phyloP scores from a whole-genome alignment of 140 eudicot species.

The Erigeron philadelphicus region DNA sequence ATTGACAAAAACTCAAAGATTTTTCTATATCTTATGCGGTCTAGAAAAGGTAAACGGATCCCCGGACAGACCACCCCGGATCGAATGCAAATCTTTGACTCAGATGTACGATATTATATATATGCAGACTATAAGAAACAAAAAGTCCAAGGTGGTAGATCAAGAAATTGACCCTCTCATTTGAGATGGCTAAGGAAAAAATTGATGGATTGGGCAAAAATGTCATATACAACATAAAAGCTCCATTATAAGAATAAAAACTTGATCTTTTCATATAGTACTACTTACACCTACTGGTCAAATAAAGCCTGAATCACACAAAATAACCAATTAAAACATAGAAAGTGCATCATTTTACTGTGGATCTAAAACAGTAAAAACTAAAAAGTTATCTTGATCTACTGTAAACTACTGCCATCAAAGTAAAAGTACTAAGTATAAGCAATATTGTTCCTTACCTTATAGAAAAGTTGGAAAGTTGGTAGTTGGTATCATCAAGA shows the following conservation, averaged over 20 bases:
- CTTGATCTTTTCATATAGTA: slow-evolving; percentile 18
- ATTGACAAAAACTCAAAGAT: background rate
- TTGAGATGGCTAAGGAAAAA: slow-evolving; percentile 19
- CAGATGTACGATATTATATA: background rate
- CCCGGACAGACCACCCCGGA: too few relatives aligned
- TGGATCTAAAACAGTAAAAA: slow-evolving; percentile 37
- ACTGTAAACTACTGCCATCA: slow-evolving; percentile 10
- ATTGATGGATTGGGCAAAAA: slow-evolving; percentile 21
- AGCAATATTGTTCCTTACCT: slow-evolving; percentile 38
- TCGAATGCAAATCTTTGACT: too few relatives aligned
- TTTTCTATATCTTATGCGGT: slow-evolving; percentile 27
- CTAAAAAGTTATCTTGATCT: background rate
- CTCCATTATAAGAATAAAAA: slow-evolving; percentile 17
- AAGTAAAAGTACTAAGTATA: slow-evolving; percentile 1
- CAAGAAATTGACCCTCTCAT: slow-evolving; percentile 19
- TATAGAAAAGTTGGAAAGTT: slow-evolving; percentile 58
- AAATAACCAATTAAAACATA: background rate
- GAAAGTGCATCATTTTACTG: slow-evolving; percentile 12
- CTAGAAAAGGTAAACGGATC: too few relatives aligned
- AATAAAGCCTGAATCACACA: slow-evolving; percentile 31
- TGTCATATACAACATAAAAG: slow-evolving; percentile 21
- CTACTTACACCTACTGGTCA: slow-evolving; percentile 21
- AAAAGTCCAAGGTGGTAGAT: slow-evolving; percentile 1
- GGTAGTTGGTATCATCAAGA: slow-evolving; percentile 38
- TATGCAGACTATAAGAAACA: slow-evolving; percentile 24